Base-by-base conservation (phyloP, 345 rosid species). In the Xanthoceras sorbifolium region DNA sequence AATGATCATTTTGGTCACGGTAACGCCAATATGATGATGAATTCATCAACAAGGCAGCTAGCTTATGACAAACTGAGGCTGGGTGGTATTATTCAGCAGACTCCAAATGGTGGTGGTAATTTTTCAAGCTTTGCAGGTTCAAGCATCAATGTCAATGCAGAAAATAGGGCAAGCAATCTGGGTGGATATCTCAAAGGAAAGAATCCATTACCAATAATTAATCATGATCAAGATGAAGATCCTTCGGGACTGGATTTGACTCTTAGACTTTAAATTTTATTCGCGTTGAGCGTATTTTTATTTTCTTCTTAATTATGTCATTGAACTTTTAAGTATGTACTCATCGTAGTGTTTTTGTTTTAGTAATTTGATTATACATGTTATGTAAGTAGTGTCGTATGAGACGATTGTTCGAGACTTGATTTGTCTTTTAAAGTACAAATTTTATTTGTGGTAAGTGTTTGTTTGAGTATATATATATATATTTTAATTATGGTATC, bases 1-100 rank as follows among this genome's bases (percentile, higher is more conserved):
- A 42, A 73, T 7, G 76, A 69, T 38, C 75, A 64, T 11, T 73
- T 69, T 11, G 67, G 76, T 25, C 75, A 55, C 18, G 76, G 81
- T 6, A 34, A 60, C 34, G 25, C 52, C 23, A 38, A 38, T 10
- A 38, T 38, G 11, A 9, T 28, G 73, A 60, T 78, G 64, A 75
- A 64, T 67, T 12, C 57, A 44, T 12, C 57, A 44, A 26, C 36
- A 12, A 46, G 36, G 55, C 67, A 72, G 31, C 46, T 48, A 72
- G 55, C 60, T 73, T 73, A 28, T n/a, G 44, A 62, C 6, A 63
- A 62, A n/a, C 40, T 46, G 28, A 46, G 62, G 23, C 18, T 34
- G 66, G 77, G 62, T 20, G 22, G 44, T 29, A 20, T 29, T 5
- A 9, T 71, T n/a, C 81, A 81, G 36, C 80, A 81, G 44, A 15